Conservation (phyloP, 306 rosid species). For the Erythrophleum fordii region DNA sequence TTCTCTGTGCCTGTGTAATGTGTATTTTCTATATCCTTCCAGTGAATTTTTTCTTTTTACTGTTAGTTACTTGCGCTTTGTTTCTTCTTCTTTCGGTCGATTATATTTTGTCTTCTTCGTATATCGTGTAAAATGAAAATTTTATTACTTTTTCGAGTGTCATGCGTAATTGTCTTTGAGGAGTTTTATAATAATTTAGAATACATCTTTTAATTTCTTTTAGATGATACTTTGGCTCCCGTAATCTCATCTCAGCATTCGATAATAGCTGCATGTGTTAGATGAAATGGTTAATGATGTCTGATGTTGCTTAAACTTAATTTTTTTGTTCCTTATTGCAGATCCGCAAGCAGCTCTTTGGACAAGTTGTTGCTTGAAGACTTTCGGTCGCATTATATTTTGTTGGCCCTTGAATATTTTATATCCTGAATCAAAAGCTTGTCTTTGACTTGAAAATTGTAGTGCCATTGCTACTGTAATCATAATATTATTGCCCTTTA, state of each 20-base stretch:
- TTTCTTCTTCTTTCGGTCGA: neutral
- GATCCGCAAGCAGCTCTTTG: conserved; percentile 84
- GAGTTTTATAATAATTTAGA: neutral
- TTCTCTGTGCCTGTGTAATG: neutral
- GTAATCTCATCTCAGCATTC: neutral
- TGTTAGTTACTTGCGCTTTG: neutral
- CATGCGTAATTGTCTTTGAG: neutral
- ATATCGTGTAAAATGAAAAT: neutral
- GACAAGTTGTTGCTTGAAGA: conserved; percentile 67
- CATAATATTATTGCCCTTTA: conserved; percentile 22
- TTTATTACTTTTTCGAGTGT: neutral
- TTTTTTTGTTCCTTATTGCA: conserved; percentile 49
- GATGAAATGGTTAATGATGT: neutral
- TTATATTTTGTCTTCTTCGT: neutral
- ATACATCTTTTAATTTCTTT: neutral
- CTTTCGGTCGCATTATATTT: conserved; percentile 37
- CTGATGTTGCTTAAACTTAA: neutral
- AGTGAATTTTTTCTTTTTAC: neutral
- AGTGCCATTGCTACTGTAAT: conserved; percentile 42
- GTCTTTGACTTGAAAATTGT: conserved; percentile 37
- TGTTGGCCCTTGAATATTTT: conserved; percentile 41
- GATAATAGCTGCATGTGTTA: neutral
- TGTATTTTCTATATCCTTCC: conserved; percentile 1
- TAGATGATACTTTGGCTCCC: neutral
- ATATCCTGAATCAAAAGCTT: conserved; percentile 34